Evolutionary conservation across 129 eudicot genomes (phyloP), one percentile per base, ranked within the genome.

Genomic region (Helianthus tuberosus): DNA sequence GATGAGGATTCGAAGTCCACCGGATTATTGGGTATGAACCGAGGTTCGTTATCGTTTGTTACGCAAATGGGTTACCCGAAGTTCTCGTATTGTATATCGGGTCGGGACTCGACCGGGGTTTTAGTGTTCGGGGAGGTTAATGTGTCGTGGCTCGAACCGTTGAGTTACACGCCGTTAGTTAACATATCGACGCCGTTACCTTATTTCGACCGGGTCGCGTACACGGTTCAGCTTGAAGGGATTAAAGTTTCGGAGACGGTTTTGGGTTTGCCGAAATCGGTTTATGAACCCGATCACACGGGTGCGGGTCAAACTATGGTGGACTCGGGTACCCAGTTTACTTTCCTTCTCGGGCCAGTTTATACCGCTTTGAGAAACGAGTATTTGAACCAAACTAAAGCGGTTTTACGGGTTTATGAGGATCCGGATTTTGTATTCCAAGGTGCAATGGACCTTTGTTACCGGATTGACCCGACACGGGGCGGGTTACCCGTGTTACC

Each of bases 251-350:
- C 85, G 1, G 78, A 79, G 25, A 70, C 77, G 32, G 46, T 85
- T 27, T 57, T 89, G 5, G 70, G 73, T 4, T 27, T 89, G 50
- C 88, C 96, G 3, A 83, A 85, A 35, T 85, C 92, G 41, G 58
- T 85, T 29, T 88, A 80, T 54, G 92, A 68, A 58, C 96, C 92
- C 5, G 96, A 89, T 64, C 96, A 89, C 29, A 89, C 96, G 17
- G 96, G 96, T 5, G 92, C 96, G 86, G 96, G 96, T 85, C 96
- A 89, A 57, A 89, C 96, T 72, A 89, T 85, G 92, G 88, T 89
- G 8, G 96, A 89, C 38, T 89, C 92, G 69, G 96, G 90, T 11
- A 89, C 96, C 71, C 96, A 89, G 48, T 89, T 84, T 51, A 84
- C 88, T 0, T 89, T 89, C 80, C 76, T 89, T 15, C 88, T 89